Evolutionary conservation across 352 stramenopile genomes (phyloP), one percentile per base, ranked within the genome.

Genomic region (Blastocystis hominis): DNA sequence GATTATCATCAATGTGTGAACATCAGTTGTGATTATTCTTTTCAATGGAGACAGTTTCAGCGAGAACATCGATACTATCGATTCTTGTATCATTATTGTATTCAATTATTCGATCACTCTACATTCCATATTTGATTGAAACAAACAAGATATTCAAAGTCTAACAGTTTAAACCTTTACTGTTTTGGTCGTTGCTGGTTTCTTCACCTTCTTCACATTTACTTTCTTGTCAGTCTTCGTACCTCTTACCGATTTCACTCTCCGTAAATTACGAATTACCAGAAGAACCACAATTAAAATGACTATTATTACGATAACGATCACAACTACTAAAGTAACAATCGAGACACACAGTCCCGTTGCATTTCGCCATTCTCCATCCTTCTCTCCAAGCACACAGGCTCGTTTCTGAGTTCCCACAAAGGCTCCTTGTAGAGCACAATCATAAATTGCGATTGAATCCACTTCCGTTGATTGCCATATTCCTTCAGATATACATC

Each of bases 1-100:
- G 72, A 84, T 53, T 24, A 66, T 15, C 24, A 30, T 30, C 44
- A 24, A 15, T 84, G 72, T 6, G 46, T 30, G n/a, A 84, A 84
- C 50, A 63, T 84, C n/a, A 68, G 54, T 24, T 84, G 72, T 44
- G 4, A 63, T 10, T 34, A 53, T 53, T 84, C 44, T 44, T 84
- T 84, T 30, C 50, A 66, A 47, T 42, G 62, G 62, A 24, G 38
- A 2, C 24, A 72, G 38, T 47, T 72, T 1, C 20, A 50, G 30
- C 10, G n/a, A 20, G 10, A 40, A 7, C 20, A 72, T 72, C 20
- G 30, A 13, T 38, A 72, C 1, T 72, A 40, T 47, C 9, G 24
- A 20, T 72, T 72, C 62, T 7, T 72, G 10, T 59, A 59, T 20
- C 10, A 59, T 20, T 59, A 59, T 30, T 30, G 24, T 59, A 59